A percentile compares a stretch with the other conserved stretches of the same genome.
phyloP scores from a whole-genome alignment of 257 asterid species.

The Nicotiana otophora region DNA sequence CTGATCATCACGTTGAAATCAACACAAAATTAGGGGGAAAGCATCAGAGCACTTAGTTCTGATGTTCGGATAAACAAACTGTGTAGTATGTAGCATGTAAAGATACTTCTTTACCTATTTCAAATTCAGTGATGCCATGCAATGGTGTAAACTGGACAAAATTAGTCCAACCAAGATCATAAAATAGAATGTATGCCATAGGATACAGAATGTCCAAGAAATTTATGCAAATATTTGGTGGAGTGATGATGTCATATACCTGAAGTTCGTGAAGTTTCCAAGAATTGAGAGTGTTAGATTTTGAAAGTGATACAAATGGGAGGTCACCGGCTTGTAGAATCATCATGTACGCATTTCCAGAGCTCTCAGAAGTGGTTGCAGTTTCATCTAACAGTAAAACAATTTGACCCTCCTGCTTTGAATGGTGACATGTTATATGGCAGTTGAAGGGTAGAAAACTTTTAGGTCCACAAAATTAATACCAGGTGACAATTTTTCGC shows the following conservation, averaged over 20 bases:
- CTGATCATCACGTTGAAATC: neutral
- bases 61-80: neutral
- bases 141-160: neutral
- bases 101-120: neutral
- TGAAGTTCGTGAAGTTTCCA: slow-evolving; percentile 61
- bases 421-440: slow-evolving; percentile 10
- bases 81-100: neutral
- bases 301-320: slow-evolving; percentile 64
- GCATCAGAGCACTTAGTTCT: neutral
- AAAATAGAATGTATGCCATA: neutral
- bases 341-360: slow-evolving; percentile 80
- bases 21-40: neutral
- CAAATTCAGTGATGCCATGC: neutral
- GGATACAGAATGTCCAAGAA: neutral
- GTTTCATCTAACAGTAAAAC: slow-evolving; percentile 61
- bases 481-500: neutral
- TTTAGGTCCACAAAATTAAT: slow-evolving; percentile 16
- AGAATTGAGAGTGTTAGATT: slow-evolving; percentile 32
- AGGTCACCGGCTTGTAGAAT: slow-evolving; percentile 58
- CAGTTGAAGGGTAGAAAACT: slow-evolving; percentile 21
- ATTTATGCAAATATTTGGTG: neutral
- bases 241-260: slow-evolving; percentile 33
- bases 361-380: slow-evolving; percentile 50
- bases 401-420: slow-evolving; percentile 76
- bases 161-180: neutral